Evolutionary conservation across 2,329 filamentous ascomycete genomes (phyloP).

Genomic region (Clarireedia paspali): DNA sequence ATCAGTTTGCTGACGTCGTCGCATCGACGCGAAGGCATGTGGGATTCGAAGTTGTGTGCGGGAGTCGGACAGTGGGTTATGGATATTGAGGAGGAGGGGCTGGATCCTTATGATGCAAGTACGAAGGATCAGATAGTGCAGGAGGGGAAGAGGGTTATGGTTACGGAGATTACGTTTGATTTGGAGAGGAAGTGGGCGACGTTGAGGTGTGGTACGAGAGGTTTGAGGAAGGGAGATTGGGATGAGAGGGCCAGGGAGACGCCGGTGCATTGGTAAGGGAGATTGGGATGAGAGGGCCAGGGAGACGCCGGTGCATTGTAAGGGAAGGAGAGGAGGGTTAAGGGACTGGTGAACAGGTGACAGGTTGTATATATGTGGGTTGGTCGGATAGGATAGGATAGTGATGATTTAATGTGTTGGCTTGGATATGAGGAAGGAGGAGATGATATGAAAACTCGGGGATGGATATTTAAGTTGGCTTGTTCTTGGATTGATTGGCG

Average conservation of each 20-base stretch:
- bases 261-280: constrained; percentile 18
- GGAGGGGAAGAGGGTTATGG: constrained; percentile 25
- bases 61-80: constrained; percentile 23
- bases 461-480: no score
- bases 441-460: no score
- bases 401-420: no score
- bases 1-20: constrained; percentile 20
- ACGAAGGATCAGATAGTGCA: constrained; percentile 27
- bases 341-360: not conserved
- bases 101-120: constrained; percentile 44
- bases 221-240: constrained; percentile 17
- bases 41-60: constrained; percentile 24
- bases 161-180: constrained; percentile 28
- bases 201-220: constrained; percentile 25
- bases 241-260: constrained; percentile 21
- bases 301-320: constrained; percentile 17
- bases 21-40: constrained; percentile 28
- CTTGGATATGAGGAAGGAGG: no score
- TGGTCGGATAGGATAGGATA: no score
- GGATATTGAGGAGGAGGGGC: constrained; percentile 31
- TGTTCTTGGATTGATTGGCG: no score
- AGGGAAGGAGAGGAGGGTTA: not conserved
- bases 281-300: constrained; percentile 20
- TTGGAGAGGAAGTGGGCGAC: constrained; percentile 24
- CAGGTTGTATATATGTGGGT: no score